Evolutionary conservation across 805 yeast genomes (phyloP).

Genomic region (Hermanozyma aechmeae): DNA sequence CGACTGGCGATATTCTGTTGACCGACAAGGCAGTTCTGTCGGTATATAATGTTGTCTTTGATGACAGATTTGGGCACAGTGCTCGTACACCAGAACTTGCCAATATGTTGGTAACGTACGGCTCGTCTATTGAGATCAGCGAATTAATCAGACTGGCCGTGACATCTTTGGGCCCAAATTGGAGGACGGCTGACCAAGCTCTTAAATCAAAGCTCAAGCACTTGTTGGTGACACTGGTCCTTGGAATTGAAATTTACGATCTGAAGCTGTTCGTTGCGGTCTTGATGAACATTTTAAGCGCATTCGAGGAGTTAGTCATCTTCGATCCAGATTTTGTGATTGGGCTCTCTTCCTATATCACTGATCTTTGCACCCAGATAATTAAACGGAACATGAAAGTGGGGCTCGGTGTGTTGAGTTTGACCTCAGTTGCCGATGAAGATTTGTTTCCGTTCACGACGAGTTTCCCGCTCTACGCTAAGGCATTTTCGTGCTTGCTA

Average conservation of each 20-base stretch:
- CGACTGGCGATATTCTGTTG: too few species aligned
- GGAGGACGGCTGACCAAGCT: constrained; percentile 13
- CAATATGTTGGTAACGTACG: too few species aligned
- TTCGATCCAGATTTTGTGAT: constrained; percentile 27
- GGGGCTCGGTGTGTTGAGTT: constrained; percentile 19
- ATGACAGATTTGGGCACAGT: constrained; percentile 30
- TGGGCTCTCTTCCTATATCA: constrained; percentile 22
- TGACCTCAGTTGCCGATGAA: constrained; percentile 29
- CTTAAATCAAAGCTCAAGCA: constrained; percentile 16
- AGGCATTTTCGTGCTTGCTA: constrained; percentile 47
- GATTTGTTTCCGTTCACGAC: constrained; percentile 39
- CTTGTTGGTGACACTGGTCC: constrained; percentile 17
- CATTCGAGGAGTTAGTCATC: constrained; percentile 29
- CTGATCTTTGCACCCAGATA: constrained; percentile 16
- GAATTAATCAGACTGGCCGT: constrained; percentile 22
- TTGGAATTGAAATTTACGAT: constrained; percentile 22
- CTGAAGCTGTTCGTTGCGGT: constrained; percentile 18
- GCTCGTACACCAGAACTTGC: too few species aligned
- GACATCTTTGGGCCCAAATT: constrained; percentile 30
- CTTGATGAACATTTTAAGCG: constrained; percentile 13
- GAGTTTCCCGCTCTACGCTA: constrained; percentile 26
- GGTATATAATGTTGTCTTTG: constrained; percentile 21
- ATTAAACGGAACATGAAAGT: constrained; percentile 27
- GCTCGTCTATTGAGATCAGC: too few species aligned
- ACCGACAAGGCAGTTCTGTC: too few species aligned